A percentile compares a stretch with the other conserved stretches of the same genome.
Evolutionary conservation across 106 monocot species (phyloP).

Genomic region (Platanthera guangdongensis): DNA sequence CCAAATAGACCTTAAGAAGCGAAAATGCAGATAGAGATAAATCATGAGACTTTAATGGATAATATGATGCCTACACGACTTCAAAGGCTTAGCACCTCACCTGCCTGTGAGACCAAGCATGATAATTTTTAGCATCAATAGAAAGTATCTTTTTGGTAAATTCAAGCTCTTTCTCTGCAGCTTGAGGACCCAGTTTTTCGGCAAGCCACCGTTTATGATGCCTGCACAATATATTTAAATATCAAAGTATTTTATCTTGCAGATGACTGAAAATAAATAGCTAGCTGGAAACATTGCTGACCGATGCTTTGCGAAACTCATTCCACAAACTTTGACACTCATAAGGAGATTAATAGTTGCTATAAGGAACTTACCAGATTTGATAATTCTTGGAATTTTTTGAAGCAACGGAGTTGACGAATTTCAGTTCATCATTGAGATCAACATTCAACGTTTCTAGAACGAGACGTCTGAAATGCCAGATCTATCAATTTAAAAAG

Average conservation of each 20-base stretch:
- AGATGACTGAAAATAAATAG: not conserved
- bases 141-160: constrained; percentile 66
- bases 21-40: not conserved
- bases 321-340: not conserved
- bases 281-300: not conserved
- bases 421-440: constrained; percentile 52
- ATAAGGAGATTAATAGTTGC: not conserved
- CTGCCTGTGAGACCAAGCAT: constrained; percentile 99
- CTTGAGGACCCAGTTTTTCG: constrained; percentile 76
- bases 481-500: constrained; percentile 36
- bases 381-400: constrained; percentile 90
- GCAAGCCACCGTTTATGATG: constrained; percentile 98
- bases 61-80: not conserved
- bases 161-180: constrained; percentile 47
- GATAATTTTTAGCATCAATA: constrained; percentile 90
- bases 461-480: constrained; percentile 96
- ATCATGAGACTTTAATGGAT: not conserved
- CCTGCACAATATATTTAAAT: constrained; percentile 31
- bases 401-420: constrained; percentile 42
- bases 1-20: too few species aligned
- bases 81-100: constrained; percentile 16
- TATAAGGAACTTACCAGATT: constrained; percentile 56
- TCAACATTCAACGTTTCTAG: constrained; percentile 64
- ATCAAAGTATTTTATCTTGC: not conserved
- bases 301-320: not conserved